Conservation (phyloP, 2,329 filamentous ascomycete genomes). For the Neophaeococcomyces mojaviensis region DNA sequence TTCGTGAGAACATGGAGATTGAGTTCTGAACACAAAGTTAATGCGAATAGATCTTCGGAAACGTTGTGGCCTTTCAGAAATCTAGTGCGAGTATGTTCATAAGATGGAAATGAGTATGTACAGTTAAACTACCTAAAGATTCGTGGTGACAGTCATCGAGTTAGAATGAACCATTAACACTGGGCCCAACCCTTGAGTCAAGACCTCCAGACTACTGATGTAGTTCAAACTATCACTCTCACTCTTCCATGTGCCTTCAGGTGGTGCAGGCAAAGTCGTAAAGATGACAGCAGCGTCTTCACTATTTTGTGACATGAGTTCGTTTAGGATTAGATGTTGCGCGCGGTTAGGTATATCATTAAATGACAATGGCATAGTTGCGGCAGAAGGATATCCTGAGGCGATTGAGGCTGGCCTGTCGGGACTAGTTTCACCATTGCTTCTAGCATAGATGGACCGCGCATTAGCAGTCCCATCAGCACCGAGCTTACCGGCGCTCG, state of each 20-base stretch:
- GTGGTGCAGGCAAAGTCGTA: slow-evolving; percentile 73
- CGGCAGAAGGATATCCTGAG: slow-evolving; percentile 49
- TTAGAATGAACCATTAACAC: slow-evolving; percentile 76
- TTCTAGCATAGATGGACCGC: slow-evolving; percentile 36
- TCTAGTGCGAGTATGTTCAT: too few species aligned
- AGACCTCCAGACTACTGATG: slow-evolving; percentile 67
- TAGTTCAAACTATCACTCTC: slow-evolving; percentile 66
- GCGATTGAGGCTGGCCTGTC: slow-evolving; percentile 19
- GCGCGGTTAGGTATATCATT: slow-evolving; percentile 79
- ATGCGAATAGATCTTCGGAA: too few species aligned
- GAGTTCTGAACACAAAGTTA: too few species aligned
- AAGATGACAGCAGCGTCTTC: slow-evolving; percentile 68
- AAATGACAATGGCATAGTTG: slow-evolving; percentile 66
- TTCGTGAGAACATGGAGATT: too few species aligned
- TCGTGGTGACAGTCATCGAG: slow-evolving; percentile 81
- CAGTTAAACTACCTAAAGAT: slow-evolving; percentile 53
- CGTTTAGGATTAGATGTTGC: slow-evolving; percentile 80
- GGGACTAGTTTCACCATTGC: slow-evolving; percentile 5
- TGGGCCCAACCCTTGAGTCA: slow-evolving; percentile 70
- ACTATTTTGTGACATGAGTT: slow-evolving; percentile 65
- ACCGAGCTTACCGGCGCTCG: background rate
- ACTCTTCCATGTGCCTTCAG: slow-evolving; percentile 65
- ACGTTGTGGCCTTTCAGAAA: too few species aligned
- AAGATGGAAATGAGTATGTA: too few species aligned
- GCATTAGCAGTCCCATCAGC: slow-evolving; percentile 15